These are phyloP conservation scores for Xylariaceae sp. DNA, from an alignment of 2,329 filamentous ascomycete species.

Conservation along the genomic window DNA sequence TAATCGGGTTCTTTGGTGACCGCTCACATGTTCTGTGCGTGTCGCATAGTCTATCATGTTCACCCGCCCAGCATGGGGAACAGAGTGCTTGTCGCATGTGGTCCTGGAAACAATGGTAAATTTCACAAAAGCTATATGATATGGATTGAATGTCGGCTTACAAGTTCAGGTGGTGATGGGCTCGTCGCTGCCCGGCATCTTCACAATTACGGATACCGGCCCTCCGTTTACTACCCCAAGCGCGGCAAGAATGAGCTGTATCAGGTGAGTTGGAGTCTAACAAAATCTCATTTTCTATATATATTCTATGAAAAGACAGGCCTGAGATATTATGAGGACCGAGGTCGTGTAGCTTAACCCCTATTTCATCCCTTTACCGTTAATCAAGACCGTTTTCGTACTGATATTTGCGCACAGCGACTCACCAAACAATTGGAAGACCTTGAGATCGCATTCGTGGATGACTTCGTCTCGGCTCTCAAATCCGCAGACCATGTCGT, in stretches of 20 bases:
- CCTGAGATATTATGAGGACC: too few relatives aligned
- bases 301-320: too few relatives aligned
- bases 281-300: neutral
- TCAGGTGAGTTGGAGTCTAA: constrained; percentile 47
- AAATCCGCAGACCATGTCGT: constrained; percentile 71
- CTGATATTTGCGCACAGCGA: constrained; percentile 48
- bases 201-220: constrained; percentile 83
- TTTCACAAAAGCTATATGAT: too few relatives aligned
- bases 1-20: neutral
- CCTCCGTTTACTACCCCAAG: constrained; percentile 89
- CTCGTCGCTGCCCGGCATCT: constrained; percentile 91
- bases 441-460: constrained; percentile 74
- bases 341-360: too few relatives aligned
- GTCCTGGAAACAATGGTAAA: constrained; percentile 71
- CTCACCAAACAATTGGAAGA: constrained; percentile 79
- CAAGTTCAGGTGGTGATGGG: constrained; percentile 71
- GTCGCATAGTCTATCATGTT: constrained; percentile 65
- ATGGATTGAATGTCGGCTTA: neutral
- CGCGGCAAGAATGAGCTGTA: constrained; percentile 86
- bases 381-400: constrained; percentile 8
- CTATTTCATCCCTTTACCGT: neutral
- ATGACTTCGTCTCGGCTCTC: constrained; percentile 68
- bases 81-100: constrained; percentile 81
- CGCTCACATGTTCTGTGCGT: neutral
- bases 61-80: constrained; percentile 69